These are phyloP conservation scores for Dictyostelium firmibasis DNA, from an alignment of 78 protist genomes.

Conservation along the genomic window DNA sequence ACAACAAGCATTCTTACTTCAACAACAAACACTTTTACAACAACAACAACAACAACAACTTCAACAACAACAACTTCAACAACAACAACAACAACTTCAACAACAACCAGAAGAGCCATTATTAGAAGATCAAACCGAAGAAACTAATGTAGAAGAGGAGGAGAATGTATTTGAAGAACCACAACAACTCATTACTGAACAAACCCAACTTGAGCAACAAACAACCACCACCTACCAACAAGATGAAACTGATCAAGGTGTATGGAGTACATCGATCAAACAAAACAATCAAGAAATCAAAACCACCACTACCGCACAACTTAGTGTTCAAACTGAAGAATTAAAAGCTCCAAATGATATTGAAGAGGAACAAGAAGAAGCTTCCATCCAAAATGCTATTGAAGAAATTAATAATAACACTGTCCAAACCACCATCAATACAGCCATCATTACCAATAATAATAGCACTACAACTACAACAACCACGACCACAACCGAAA, in stretches of 20 bases:
- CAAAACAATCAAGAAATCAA: neutral
- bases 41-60: neutral
- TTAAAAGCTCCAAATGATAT: constrained; percentile 6
- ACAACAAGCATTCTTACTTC: neutral
- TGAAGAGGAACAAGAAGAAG: neutral
- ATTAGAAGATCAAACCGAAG: neutral
- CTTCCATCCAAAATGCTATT: neutral
- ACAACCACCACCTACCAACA: neutral
- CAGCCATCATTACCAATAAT: neutral
- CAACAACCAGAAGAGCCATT: neutral
- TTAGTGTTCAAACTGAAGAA: neutral
- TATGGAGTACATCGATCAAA: neutral
- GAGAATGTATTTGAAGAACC: neutral
- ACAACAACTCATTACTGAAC: neutral
- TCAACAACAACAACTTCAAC: neutral
- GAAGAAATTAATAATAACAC: neutral
- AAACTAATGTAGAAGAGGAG: neutral
- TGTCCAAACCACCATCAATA: neutral
- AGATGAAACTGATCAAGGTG: neutral
- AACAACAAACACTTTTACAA: neutral
- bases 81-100: neutral
- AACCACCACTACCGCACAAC: neutral
- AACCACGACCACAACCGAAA: neutral
- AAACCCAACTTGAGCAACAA: neutral
- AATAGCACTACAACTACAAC: neutral